These are phyloP conservation scores for Trichophaea hybrida DNA, from an alignment of 2,329 filamentous ascomycete species.

Conservation along the genomic window DNA sequence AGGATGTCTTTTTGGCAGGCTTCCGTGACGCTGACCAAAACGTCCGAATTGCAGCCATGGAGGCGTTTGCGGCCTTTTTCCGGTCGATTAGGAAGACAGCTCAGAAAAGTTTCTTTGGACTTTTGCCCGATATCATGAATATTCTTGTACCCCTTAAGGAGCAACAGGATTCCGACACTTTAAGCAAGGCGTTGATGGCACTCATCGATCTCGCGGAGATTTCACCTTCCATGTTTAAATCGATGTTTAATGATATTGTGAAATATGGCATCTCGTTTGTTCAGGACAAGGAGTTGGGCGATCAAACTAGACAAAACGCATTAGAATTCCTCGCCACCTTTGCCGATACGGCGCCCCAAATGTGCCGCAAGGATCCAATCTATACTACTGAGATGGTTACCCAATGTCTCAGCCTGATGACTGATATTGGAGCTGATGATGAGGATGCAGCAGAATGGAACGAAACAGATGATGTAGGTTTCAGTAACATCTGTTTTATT, in stretches of 20 bases:
- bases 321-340: conserved; percentile 97
- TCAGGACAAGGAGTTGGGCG: conserved; percentile 85
- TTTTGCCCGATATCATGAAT: conserved; percentile 85
- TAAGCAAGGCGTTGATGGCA: conserved; percentile 77
- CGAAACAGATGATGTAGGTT: conserved; percentile 67
- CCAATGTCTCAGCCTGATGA: conserved; percentile 95
- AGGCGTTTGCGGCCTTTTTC: conserved; percentile 95
- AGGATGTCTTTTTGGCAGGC: conserved; percentile 74
- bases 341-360: conserved; percentile 80
- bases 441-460: conserved; percentile 94
- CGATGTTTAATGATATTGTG: conserved; percentile 81
- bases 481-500: background rate
- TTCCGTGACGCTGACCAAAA: conserved; percentile 78
- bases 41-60: conserved; percentile 88
- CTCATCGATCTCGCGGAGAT: conserved; percentile 89
- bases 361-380: conserved; percentile 86
- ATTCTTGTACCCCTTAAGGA: conserved; percentile 91
- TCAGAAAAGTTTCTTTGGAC: conserved; percentile 71
- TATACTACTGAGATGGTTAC: conserved; percentile 97
- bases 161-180: conserved; percentile 72
- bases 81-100: conserved; percentile 74
- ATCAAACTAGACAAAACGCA: conserved; percentile 83
- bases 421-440: conserved; percentile 84
- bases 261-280: conserved; percentile 87
- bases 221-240: conserved; percentile 96